Conservation (phyloP, 2,329 filamentous ascomycete genomes). For the Westerdykella ornata region DNA sequence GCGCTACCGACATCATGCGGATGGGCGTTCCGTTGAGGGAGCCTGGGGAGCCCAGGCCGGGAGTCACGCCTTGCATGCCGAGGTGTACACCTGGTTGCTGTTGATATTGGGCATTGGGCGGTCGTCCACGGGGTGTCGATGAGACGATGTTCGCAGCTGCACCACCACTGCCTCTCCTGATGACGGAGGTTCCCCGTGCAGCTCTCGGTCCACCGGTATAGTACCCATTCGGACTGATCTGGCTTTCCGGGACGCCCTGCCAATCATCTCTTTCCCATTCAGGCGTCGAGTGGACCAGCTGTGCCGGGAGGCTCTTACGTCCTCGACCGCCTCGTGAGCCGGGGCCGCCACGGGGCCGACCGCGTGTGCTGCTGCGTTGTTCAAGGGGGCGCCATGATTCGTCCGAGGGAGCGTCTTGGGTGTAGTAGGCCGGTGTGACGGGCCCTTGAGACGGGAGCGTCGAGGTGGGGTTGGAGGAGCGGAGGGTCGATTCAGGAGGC, state of each 20-base stretch:
- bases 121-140: constrained; percentile 8
- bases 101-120: constrained; percentile 13
- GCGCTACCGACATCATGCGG: constrained; percentile 7
- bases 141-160: constrained; percentile 18
- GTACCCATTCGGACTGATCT: constrained; percentile 33
- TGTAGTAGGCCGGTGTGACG: constrained; percentile 21
- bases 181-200: constrained; percentile 15
- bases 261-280: constrained; percentile 40
- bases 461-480: constrained; percentile 12
- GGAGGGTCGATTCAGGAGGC: constrained; percentile 1
- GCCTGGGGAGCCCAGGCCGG: constrained; percentile 11
- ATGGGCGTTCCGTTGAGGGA: neutral
- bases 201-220: constrained; percentile 25
- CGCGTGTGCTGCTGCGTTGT: constrained; percentile 28
- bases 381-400: constrained; percentile 30
- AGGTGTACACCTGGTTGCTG: constrained; percentile 12
- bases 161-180: constrained; percentile 33
- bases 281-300: constrained; percentile 27
- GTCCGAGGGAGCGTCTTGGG: constrained; percentile 24
- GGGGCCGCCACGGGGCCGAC: constrained; percentile 35
- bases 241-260: constrained; percentile 29
- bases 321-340: constrained; percentile 34
- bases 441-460: constrained; percentile 19
- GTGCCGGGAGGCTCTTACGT: constrained; percentile 34
- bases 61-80: constrained; percentile 23